phyloP scores from a whole-genome alignment of 768 basidiomycete genomes.

The Suillus clintonianus region DNA sequence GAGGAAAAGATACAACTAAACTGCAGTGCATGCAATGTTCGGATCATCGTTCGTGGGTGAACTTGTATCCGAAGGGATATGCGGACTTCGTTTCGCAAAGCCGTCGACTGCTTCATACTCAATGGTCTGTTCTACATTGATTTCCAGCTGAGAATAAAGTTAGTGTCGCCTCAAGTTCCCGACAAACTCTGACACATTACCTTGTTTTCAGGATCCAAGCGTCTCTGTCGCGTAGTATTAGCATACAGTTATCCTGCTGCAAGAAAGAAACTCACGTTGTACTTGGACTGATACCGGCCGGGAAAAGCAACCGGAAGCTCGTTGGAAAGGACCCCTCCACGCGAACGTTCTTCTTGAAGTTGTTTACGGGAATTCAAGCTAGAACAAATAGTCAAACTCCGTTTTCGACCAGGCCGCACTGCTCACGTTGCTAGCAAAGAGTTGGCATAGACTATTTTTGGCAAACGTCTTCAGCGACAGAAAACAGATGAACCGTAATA shows the following conservation, averaged over 20 bases:
- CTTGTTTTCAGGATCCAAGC: neutral
- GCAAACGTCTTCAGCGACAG: neutral
- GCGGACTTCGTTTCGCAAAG: neutral
- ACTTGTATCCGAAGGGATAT: neutral
- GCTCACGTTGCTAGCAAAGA: constrained; percentile 47
- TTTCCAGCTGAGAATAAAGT: constrained; percentile 21
- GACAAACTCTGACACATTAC: neutral
- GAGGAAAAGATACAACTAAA: neutral
- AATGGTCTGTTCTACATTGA: constrained; percentile 28
- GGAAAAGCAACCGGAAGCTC: constrained; percentile 28
- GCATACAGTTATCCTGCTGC: no score
- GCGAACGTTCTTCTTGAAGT: constrained; percentile 30
- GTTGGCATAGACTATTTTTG: constrained; percentile 46
- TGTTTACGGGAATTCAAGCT: constrained; percentile 40
- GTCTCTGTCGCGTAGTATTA: neutral
- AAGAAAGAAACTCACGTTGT: neutral
- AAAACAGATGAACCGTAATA: neutral
- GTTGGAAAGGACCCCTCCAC: constrained; percentile 27
- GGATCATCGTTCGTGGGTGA: neutral
- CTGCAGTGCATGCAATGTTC: neutral
- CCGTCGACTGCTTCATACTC: constrained; percentile 16
- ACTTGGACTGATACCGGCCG: constrained; percentile 14
- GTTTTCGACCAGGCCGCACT: neutral
- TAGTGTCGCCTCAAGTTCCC: neutral
- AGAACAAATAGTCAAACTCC: neutral